These are phyloP conservation scores for Termitomyces bulborhizus DNA, from an alignment of 768 basidiomycete species.

Conservation along the genomic window DNA sequence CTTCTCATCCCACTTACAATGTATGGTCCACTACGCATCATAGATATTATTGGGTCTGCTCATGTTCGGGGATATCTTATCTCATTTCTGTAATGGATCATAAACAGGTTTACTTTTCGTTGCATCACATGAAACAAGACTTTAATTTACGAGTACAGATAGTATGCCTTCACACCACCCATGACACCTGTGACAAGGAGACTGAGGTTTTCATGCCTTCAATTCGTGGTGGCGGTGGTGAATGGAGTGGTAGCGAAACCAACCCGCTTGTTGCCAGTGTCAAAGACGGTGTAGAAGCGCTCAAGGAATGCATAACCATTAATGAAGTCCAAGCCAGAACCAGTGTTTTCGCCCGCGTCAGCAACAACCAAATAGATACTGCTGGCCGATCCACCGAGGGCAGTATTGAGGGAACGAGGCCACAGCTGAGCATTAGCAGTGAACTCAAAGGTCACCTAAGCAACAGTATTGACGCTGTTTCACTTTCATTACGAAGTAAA, in stretches of 20 bases:
- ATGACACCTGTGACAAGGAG: background rate
- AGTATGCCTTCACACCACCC: background rate
- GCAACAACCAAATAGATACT: conserved; percentile 28
- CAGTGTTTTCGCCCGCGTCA: conserved; percentile 30
- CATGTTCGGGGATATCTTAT: background rate
- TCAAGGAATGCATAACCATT: conserved; percentile 47
- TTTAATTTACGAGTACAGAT: background rate
- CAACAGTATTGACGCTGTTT: background rate
- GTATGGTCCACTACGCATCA: too few species aligned
- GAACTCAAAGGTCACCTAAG: conserved; percentile 29
- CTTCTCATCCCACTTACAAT: too few species aligned
- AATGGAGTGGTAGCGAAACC: conserved; percentile 50
- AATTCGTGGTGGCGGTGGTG: conserved; percentile 38
- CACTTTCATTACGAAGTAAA: background rate
- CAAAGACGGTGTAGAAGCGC: conserved; percentile 64
- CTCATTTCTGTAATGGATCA: background rate
- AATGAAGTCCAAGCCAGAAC: conserved; percentile 49
- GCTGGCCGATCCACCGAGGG: conserved; percentile 24
- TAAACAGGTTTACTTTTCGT: background rate
- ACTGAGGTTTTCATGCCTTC: background rate
- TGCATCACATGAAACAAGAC: background rate
- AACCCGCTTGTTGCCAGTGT: conserved; percentile 49
- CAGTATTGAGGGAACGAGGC: conserved; percentile 27
- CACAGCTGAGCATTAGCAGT: conserved; percentile 33
- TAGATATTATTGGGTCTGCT: background rate